Evolutionary conservation across 306 rosid species (phyloP).

Genomic region (Sophora flavescens): DNA sequence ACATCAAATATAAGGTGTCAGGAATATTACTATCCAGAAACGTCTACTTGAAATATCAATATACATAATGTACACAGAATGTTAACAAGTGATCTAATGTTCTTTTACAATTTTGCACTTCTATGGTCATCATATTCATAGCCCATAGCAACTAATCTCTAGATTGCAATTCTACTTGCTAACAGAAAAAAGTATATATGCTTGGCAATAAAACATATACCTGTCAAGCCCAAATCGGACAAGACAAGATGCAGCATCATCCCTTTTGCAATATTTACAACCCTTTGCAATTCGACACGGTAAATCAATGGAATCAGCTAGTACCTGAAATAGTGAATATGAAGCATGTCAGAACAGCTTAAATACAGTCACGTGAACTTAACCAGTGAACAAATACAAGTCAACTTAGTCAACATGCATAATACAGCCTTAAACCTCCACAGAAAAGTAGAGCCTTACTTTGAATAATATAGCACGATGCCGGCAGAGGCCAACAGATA

Average conservation of each 20-base stretch:
- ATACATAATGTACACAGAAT: slow-evolving; percentile 22
- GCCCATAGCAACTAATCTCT: slow-evolving; percentile 35
- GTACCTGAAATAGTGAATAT: slow-evolving; percentile 68
- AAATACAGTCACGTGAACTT: slow-evolving; percentile 27
- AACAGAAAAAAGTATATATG: slow-evolving; percentile 27
- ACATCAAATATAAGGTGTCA: slow-evolving; percentile 45
- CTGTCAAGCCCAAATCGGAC: slow-evolving; percentile 87
- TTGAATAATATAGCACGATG: slow-evolving; percentile 96
- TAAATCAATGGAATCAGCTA: slow-evolving; percentile 84
- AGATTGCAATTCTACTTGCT: slow-evolving; percentile 33
- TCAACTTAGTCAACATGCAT: slow-evolving; percentile 39
- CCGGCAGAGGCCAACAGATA: slow-evolving; percentile 92
- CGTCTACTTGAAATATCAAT: slow-evolving; percentile 31
- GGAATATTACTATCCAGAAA: slow-evolving; percentile 31
- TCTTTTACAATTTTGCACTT: slow-evolving; percentile 35
- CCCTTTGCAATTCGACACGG: slow-evolving; percentile 99
- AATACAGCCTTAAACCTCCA: slow-evolving; percentile 23
- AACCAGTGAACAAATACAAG: slow-evolving; percentile 29
- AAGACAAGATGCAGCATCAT: slow-evolving; percentile 94
- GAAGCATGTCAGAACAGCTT: slow-evolving; percentile 35
- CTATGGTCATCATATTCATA: slow-evolving; percentile 27
- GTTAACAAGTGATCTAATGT: slow-evolving; percentile 14
- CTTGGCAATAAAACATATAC: slow-evolving; percentile 53
- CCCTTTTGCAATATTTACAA: slow-evolving; percentile 87
- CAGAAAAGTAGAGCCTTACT: slow-evolving; percentile 64